Evolutionary conservation across 805 yeast species (phyloP), one percentile per base, ranked within the genome.

Genomic region (Kuraishia piskuri): DNA sequence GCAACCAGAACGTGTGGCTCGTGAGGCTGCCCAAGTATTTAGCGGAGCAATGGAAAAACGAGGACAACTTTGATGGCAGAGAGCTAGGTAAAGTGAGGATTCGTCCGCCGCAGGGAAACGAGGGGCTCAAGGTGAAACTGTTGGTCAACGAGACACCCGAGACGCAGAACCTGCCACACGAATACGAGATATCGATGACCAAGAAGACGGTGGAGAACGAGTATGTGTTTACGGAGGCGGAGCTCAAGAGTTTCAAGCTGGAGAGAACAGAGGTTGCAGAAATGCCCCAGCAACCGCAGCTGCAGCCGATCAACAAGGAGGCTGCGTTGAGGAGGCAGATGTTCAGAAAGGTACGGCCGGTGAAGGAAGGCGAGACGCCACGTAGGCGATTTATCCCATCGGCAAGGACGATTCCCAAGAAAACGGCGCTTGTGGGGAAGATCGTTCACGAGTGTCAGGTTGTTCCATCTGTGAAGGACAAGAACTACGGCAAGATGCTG

Each of bases 401-500:
- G 66, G 91, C 89, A 12, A 87, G 85, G 67, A 88, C 96, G 0
- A 88, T 90, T 53, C 96, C 96, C 0, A 90, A 83, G 64, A 88
- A 88, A 61, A 91, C 99, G 0, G 79, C 90, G 1, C 69, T 94
- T 37, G 78, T 82, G 12, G 99, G 99, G 44, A 88, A 90, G 40
- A 84, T 92, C 25, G 87, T 85, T 54, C 97, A 94, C 66, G 99
- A 94, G 65, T 91, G 97, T 67, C 88, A 86, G 61, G 84, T 89
- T 21, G 80, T 86, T 51, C 97, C 98, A 12, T 80, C 90, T 3
- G 79, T 82, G 61, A 71, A 74, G 48, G 96, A 90, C 63, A 85
- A 86, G 64, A 90, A 90, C 66, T 68, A 73, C 50, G 59, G 59
- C 52, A 85, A 67, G 81, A 84, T 62, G 77, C 82, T 59, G 75